These are phyloP conservation scores for Penicillium paneum DNA, from an alignment of 2,329 filamentous ascomycete species.

Conservation along the genomic window DNA sequence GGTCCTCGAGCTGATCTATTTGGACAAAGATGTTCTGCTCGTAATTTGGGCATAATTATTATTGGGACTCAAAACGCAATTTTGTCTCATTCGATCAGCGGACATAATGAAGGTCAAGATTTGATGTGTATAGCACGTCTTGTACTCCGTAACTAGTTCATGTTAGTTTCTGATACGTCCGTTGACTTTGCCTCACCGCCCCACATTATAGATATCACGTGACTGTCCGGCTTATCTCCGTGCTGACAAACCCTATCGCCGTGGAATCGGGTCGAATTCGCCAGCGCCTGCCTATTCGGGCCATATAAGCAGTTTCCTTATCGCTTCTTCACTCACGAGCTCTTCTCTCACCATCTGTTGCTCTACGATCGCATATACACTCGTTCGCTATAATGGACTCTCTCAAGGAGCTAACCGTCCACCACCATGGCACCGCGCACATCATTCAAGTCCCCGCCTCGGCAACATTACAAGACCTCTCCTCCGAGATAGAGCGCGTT, in stretches of 20 bases:
- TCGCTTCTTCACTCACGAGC: neutral
- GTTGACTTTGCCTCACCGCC: neutral
- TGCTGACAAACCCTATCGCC: conserved; percentile 33
- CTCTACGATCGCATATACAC: neutral
- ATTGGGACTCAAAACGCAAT: neutral
- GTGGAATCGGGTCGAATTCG: conserved; percentile 32
- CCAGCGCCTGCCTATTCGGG: conserved; percentile 15
- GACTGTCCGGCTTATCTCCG: conserved; percentile 25
- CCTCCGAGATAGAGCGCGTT: conserved; percentile 30
- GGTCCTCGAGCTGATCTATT: neutral
- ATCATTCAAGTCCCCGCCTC: conserved; percentile 47
- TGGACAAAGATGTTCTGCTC: neutral
- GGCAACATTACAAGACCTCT: conserved; percentile 51
- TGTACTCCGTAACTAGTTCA: too few species aligned
- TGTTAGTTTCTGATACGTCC: too few species aligned
- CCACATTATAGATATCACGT: neutral
- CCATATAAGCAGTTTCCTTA: conserved; percentile 3
- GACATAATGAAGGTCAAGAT: too few species aligned
- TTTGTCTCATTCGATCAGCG: neutral
- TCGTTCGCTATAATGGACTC: conserved; percentile 6
- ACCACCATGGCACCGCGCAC: conserved; percentile 54
- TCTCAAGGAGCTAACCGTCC: conserved; percentile 48
- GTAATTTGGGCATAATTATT: neutral
- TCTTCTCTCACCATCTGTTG: neutral
- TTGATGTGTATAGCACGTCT: too few species aligned